Percentiles rank a stretch among this genome's conserved stretches.
These are phyloP conservation scores for Pichia sp. DNA, from an alignment of 1,139 yeast species.

Conservation along the genomic window DNA sequence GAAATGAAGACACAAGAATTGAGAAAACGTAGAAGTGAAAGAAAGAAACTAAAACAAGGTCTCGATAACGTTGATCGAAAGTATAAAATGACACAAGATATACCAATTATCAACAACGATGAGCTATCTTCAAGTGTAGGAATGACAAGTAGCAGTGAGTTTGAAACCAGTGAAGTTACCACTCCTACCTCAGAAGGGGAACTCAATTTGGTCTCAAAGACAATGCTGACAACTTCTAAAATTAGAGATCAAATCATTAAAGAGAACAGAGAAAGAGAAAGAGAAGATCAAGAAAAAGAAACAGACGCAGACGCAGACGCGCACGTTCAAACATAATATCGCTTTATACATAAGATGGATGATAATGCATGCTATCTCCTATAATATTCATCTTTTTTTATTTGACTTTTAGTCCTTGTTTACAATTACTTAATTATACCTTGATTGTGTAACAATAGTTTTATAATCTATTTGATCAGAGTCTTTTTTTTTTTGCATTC, in stretches of 20 bases:
- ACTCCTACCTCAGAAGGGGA: slow-evolving; percentile 15
- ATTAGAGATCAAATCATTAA: slow-evolving; percentile 22
- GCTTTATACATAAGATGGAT: too few relatives aligned
- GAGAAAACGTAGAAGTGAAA: slow-evolving; percentile 33
- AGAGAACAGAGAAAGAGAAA: slow-evolving; percentile 22
- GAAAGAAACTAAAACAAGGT: slow-evolving; percentile 11
- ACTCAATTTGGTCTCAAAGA: slow-evolving; percentile 1
- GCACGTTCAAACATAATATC: background rate
- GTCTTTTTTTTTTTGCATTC: too few relatives aligned
- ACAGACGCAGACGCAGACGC: background rate
- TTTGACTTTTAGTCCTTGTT: too few relatives aligned
- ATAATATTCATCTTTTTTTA: too few relatives aligned
- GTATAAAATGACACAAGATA: slow-evolving; percentile 17
- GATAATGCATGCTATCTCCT: too few relatives aligned
- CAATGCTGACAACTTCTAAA: slow-evolving; percentile 3
- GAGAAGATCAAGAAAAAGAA: background rate
- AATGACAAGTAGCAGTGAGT: slow-evolving; percentile 20
- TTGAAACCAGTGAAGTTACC: slow-evolving; percentile 12
- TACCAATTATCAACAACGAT: slow-evolving; percentile 24
- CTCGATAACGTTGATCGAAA: slow-evolving; percentile 8
- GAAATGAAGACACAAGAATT: slow-evolving; percentile 47
- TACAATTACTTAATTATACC: too few relatives aligned
- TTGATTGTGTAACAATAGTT: too few relatives aligned
- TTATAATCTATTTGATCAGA: too few relatives aligned
- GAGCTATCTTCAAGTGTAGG: slow-evolving; percentile 23